Evolutionary conservation across 805 yeast genomes (phyloP).

Genomic region (Pichia phayaonensis): DNA sequence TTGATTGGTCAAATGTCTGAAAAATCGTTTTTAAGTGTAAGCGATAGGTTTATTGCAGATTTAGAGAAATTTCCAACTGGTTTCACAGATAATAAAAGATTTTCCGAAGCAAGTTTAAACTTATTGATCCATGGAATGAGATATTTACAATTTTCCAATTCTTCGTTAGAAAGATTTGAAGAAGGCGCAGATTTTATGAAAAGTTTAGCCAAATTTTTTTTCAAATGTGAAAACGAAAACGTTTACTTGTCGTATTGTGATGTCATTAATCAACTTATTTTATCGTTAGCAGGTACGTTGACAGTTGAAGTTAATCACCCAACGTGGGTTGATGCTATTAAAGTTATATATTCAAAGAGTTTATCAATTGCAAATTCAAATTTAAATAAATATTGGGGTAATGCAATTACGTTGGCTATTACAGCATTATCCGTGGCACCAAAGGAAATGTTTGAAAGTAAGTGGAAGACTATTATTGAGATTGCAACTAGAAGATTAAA

Average conservation of each 20-base stretch:
- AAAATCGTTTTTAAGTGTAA: conserved; percentile 74
- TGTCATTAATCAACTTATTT: conserved; percentile 63
- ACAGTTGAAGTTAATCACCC: conserved; percentile 97
- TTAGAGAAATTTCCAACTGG: conserved; percentile 69
- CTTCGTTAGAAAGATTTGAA: conserved; percentile 85
- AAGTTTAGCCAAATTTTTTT: conserved; percentile 78
- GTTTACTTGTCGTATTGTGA: conserved; percentile 77
- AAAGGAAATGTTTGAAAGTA: conserved; percentile 56
- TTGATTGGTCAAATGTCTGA: conserved; percentile 87
- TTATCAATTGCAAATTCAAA: conserved; percentile 36
- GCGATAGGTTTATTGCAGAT: conserved; percentile 90
- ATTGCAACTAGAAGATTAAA: conserved; percentile 51
- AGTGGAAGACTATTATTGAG: conserved; percentile 71
- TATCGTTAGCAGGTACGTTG: conserved; percentile 76
- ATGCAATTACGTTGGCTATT: conserved; percentile 58
- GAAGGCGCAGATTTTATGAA: conserved; percentile 88
- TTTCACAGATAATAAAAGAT: conserved; percentile 27
- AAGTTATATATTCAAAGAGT: conserved; percentile 44
- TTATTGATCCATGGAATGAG: conserved; percentile 88
- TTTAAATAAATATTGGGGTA: conserved; percentile 51
- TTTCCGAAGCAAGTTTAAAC: conserved; percentile 47
- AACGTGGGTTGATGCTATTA: conserved; percentile 81
- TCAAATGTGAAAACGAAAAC: conserved; percentile 53
- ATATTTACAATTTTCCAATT: conserved; percentile 66
- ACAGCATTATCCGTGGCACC: conserved; percentile 78